Conservation (phyloP, 495 filamentous ascomycete species). For the Aeminium ludgeri region DNA sequence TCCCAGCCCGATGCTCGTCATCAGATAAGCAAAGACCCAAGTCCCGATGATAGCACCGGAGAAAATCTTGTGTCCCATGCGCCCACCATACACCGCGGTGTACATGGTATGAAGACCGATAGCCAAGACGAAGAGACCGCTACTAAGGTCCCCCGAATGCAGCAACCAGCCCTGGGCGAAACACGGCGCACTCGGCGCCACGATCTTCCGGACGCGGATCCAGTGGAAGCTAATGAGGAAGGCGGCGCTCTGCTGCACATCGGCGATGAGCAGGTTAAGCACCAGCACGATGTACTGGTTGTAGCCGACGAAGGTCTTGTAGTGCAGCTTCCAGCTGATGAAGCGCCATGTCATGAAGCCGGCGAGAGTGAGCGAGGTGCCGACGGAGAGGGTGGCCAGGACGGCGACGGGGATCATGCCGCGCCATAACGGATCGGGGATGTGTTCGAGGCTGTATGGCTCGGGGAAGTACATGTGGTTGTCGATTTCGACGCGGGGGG, state of each 20-base stretch:
- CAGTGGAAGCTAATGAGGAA: constrained; percentile 52
- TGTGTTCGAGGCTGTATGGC: constrained; percentile 21
- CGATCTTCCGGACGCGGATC: constrained; percentile 37
- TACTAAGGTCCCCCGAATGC: constrained; percentile 50
- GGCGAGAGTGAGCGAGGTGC: constrained; percentile 18
- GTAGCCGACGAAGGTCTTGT: constrained; percentile 27
- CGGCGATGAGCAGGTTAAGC: constrained; percentile 56
- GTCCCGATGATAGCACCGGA: constrained; percentile 32
- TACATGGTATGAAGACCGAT: constrained; percentile 38
- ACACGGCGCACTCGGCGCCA: constrained; percentile 38
- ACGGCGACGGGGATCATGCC: constrained; percentile 22
- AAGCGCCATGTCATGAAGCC: constrained; percentile 22
- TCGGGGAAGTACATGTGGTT: constrained; percentile 17
- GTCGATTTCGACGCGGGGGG: constrained; percentile 6
- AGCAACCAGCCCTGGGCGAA: constrained; percentile 58
- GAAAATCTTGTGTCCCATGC: constrained; percentile 37
- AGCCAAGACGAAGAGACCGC: constrained; percentile 45
- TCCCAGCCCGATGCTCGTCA: constrained; percentile 39
- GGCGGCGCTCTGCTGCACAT: constrained; percentile 51
- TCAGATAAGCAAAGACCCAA: constrained; percentile 43
- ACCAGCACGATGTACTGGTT: constrained; percentile 64
- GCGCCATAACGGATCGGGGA: constrained; percentile 8
- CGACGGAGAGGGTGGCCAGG: constrained; percentile 19
- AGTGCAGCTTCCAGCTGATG: constrained; percentile 20
- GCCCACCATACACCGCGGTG: constrained; percentile 41